These are phyloP conservation scores for Cytidiella melzeri DNA, from an alignment of 768 basidiomycete genomes.

Conservation along the genomic window DNA sequence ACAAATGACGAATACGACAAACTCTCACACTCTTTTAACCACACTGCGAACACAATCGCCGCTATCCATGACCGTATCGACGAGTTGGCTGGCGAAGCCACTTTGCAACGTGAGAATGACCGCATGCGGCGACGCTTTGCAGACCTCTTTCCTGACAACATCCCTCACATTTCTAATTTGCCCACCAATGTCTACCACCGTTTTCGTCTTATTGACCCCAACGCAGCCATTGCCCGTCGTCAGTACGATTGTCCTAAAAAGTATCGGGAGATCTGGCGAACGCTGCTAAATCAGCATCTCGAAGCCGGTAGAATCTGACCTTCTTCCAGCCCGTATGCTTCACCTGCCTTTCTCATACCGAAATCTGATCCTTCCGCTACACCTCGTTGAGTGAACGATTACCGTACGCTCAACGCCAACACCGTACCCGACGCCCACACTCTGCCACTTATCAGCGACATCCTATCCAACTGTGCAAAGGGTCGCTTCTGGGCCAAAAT, in stretches of 20 bases:
- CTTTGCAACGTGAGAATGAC: background rate
- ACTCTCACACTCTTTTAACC: no score
- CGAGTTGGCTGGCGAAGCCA: background rate
- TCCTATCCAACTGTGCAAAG: slow-evolving; percentile 26
- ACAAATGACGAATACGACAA: no score
- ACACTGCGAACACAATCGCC: no score
- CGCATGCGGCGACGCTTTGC: slow-evolving; percentile 3
- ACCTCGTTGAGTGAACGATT: slow-evolving; percentile 21
- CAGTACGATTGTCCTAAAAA: slow-evolving; percentile 30
- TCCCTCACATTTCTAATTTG: slow-evolving; percentile 17
- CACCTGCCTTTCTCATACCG: slow-evolving; percentile 33
- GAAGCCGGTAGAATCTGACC: slow-evolving; percentile 26
- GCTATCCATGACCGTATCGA: background rate
- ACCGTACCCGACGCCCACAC: slow-evolving; percentile 14
- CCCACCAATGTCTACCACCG: slow-evolving; percentile 14
- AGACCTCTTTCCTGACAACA: slow-evolving; percentile 17
- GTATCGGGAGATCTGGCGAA: slow-evolving; percentile 29
- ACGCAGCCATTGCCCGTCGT: slow-evolving; percentile 13
- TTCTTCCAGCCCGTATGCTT: slow-evolving; percentile 25
- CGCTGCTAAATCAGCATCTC: slow-evolving; percentile 28
- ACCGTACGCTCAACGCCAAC: slow-evolving; percentile 13
- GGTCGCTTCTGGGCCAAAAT: slow-evolving; percentile 31
- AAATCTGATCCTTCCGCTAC: slow-evolving; percentile 25
- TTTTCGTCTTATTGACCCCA: slow-evolving; percentile 14
- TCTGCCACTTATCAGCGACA: slow-evolving; percentile 16